Evolutionary conservation across 139 green algal species (phyloP), one percentile per base, ranked within the genome.

Genomic region (Nannochloris sp.): DNA sequence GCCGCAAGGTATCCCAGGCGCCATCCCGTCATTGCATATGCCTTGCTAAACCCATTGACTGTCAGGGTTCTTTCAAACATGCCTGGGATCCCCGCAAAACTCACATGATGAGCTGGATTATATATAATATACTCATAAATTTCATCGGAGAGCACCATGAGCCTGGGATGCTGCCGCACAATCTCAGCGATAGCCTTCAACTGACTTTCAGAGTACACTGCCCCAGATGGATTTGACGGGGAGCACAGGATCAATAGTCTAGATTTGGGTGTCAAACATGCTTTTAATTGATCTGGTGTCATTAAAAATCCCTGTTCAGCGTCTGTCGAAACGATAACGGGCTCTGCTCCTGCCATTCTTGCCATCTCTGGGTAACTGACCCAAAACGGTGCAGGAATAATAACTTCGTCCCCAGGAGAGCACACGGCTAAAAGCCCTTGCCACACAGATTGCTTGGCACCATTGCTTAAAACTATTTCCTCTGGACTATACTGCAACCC

Each of bases 361-460:
- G 83, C 90, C 91, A 99, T 99, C 67, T 98, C 93, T 0, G 93
- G 90, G 74, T 99, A 99, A 49, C 74, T 89, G 59, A 95, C 86
- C 93, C 93, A 99, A 75, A 91, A 98, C 8, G 93, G 93, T 27
- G 93, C 86, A 1, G 93, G 93, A 50, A 98, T 92, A 57, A 96
- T 69, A 11, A 96, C 87, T 70, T 95, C 83, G 62, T 95, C 85
- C 2, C 78, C 87, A 5, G 72, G 62, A 8, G 48, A 55, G 57
- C 77, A 88, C 3, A 60, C 69, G 1, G 85, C 84, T 40, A 93
- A 57, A 21, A 95, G 67, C 21, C 73, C 80, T 69, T 97, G 92
- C 85, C 85, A 93, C 62, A 96, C 87, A 54, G 82, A 76, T 74
- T 98, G 92, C 79, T 97, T 98, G 61, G 92, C 92, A 27, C 92